A percentile compares a stretch with the other conserved stretches of the same genome.
Evolutionary conservation across 2,329 filamentous ascomycete species (phyloP).

Genomic region (Beauveria scarabaeidicola): DNA sequence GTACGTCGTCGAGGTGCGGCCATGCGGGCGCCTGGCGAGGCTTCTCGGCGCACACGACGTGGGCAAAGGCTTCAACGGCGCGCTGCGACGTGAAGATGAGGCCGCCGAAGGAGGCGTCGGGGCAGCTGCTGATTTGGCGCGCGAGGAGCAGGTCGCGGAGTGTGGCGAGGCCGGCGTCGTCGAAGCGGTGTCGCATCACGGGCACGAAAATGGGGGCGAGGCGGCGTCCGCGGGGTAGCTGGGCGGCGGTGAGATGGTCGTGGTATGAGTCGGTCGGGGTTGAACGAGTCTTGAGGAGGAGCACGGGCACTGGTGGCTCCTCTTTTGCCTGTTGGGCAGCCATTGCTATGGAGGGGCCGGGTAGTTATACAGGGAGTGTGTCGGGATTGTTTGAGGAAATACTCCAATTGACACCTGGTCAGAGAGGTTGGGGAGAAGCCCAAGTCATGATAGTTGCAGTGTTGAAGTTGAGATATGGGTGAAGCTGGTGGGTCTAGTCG

Average conservation of each 20-base stretch:
- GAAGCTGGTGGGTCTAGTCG: neutral
- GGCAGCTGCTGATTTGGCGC: constrained; percentile 30
- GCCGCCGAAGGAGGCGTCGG: constrained; percentile 53
- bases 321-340: neutral
- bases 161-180: constrained; percentile 46
- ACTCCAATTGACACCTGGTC: no score
- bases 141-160: constrained; percentile 42
- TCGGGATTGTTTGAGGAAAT: no score
- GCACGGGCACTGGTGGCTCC: constrained; percentile 28
- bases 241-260: constrained; percentile 48
- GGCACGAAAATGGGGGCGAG: constrained; percentile 66
- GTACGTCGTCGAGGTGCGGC: constrained; percentile 48
- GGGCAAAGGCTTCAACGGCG: constrained; percentile 69
- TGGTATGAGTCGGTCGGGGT: constrained; percentile 63
- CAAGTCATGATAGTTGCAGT: neutral
- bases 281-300: constrained; percentile 73
- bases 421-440: neutral
- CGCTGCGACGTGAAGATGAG: constrained; percentile 78
- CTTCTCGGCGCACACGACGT: constrained; percentile 47
- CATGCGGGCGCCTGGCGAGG: constrained; percentile 23
- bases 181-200: constrained; percentile 64
- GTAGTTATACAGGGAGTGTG: no score
- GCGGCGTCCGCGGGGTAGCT: constrained; percentile 23
- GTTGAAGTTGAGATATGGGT: neutral
- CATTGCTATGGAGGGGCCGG: neutral